Conservation (phyloP, 768 basidiomycete genomes). For the Pisolithus tinctorius region DNA sequence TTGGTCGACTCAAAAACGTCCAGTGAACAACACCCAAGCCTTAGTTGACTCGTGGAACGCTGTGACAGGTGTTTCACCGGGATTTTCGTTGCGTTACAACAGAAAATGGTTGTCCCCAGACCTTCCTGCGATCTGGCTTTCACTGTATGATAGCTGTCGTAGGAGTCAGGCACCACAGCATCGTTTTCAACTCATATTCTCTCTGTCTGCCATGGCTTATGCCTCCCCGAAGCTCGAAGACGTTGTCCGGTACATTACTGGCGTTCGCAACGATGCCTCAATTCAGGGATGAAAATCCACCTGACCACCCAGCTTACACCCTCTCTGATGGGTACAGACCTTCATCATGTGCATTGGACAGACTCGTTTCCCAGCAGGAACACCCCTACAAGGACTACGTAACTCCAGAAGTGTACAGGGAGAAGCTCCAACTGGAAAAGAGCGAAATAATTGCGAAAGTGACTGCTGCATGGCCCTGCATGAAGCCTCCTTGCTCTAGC, state of each 20-base stretch:
- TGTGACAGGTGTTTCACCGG: neutral
- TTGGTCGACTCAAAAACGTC: neutral
- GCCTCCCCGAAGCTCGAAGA: slow-evolving; percentile 6
- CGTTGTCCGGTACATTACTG: slow-evolving; percentile 22
- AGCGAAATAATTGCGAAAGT: neutral
- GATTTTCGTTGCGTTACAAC: slow-evolving; percentile 7
- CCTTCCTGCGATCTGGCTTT: slow-evolving; percentile 18
- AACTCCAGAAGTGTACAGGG: slow-evolving; percentile 7
- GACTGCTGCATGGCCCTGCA: slow-evolving; percentile 11
- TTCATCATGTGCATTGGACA: neutral
- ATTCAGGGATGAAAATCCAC: slow-evolving; percentile 6
- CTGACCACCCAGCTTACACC: slow-evolving; percentile 1
- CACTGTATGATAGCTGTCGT: slow-evolving; percentile 19
- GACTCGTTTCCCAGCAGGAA: neutral
- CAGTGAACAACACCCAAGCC: neutral
- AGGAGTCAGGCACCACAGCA: neutral
- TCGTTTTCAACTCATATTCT: slow-evolving; percentile 20
- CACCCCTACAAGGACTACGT: neutral
- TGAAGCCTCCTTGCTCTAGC: neutral
- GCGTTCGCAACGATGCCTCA: slow-evolving; percentile 19
- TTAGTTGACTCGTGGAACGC: neutral
- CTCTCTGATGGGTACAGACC: slow-evolving; percentile 8
- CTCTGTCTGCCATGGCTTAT: slow-evolving; percentile 25
- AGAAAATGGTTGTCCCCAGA: slow-evolving; percentile 18
- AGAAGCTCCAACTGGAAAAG: neutral